Evolutionary conservation across 1,284 basidiomycete genomes (phyloP), one percentile per base, ranked within the genome.

Genomic region (Cutaneotrichosporon mucoides): DNA sequence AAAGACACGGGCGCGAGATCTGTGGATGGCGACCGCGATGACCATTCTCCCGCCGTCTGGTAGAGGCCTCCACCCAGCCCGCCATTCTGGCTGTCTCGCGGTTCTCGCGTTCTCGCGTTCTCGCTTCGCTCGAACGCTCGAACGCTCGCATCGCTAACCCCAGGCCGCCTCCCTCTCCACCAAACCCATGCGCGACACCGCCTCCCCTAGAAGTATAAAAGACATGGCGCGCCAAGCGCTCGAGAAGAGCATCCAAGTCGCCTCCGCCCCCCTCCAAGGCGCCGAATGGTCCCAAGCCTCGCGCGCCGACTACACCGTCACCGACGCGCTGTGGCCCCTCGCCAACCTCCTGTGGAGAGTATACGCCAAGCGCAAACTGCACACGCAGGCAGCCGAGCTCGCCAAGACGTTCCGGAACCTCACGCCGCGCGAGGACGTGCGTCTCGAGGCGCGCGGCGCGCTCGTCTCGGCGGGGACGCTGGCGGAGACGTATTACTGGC

Each of bases 401-500:
- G 54, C 56, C 2, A 66, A 67, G 55, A 64, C 68, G 11, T 61
- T 76, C 15, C 33, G 55, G 37, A 55, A 58, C 5, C 60, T 75
- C 8, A 56, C 55, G 10, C 75, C 75, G 4, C 41, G 57, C 6
- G 75, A 76, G 56, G 65, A 70, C 5, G 66, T 62, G 34, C 67
- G 75, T 1, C 45, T 75, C 5, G 48, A 59, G 1, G 54, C 68
- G 0, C 63, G 75, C 44, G 68, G 64, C 1, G 24, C 53, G 2
- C 4, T 49, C 34, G 42, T 73, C 2, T 45, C 56, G 0, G 60
- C 61, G 4, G 66, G 68, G 3, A 68, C 68, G 9, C 50, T 76
- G 0, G 71, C 68, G 13, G 67, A 76, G 62, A 70, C 62, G 52
- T 75, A 73, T 44, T 76, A 75, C 60, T 75, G 73, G 73, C 64